Conservation (phyloP, 768 basidiomycete species). For the Xerocomus spinulosus region DNA sequence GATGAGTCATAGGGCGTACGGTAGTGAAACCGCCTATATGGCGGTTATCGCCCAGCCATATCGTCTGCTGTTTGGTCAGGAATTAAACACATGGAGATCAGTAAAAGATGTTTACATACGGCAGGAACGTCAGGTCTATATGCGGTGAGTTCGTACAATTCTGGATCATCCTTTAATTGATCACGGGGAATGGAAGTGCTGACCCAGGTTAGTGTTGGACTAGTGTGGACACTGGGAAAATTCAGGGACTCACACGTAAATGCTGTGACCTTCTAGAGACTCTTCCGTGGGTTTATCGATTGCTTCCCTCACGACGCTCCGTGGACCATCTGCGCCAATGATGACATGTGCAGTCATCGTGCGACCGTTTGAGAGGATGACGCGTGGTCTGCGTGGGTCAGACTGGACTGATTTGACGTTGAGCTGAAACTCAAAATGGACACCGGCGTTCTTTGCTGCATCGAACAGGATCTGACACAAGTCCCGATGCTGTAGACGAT, state of each 20-base stretch:
- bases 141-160: slow-evolving; percentile 33
- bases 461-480: slow-evolving; percentile 47
- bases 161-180: slow-evolving; percentile 40
- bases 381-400: slow-evolving; percentile 26
- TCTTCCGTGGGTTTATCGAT: slow-evolving; percentile 32
- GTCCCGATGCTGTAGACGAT: slow-evolving; percentile 44
- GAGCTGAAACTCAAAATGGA: slow-evolving; percentile 44
- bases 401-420: slow-evolving; percentile 33
- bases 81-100: not conserved
- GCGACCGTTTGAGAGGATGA: slow-evolving; percentile 42
- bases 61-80: slow-evolving; percentile 16
- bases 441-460: slow-evolving; percentile 46
- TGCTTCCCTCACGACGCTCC: slow-evolving; percentile 39
- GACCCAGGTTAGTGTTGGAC: not conserved
- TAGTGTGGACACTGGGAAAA: slow-evolving; percentile 11
- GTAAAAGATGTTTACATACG: slow-evolving; percentile 8
- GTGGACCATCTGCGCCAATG: slow-evolving; percentile 59
- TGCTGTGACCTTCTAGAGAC: slow-evolving; percentile 29
- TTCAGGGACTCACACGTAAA: slow-evolving; percentile 41
- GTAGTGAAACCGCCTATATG: slow-evolving; percentile 21
- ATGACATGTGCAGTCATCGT: slow-evolving; percentile 48
- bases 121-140: slow-evolving; percentile 19
- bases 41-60: slow-evolving; percentile 26
- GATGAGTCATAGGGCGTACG: slow-evolving; percentile 16
- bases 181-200: slow-evolving; percentile 43